A percentile compares a stretch with the other conserved stretches of the same genome.
These are phyloP conservation scores for Dactylonectria estremocensis DNA, from an alignment of 2,329 filamentous ascomycete genomes.

Conservation along the genomic window DNA sequence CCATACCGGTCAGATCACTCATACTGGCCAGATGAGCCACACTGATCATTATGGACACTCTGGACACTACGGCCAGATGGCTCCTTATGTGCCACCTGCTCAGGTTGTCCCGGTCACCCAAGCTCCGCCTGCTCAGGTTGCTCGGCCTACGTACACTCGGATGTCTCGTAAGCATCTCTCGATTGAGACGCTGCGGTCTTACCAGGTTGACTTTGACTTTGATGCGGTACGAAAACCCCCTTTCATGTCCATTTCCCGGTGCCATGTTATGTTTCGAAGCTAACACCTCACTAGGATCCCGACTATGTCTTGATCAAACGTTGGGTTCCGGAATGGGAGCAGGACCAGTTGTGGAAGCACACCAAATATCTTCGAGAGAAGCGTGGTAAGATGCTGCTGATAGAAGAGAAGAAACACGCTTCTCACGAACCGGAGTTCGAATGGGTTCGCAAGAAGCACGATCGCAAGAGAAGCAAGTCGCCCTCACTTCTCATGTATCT, in stretches of 20 bases:
- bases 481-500: slow-evolving; percentile 71
- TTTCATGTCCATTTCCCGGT: not conserved
- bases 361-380: slow-evolving; percentile 75
- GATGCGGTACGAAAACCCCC: slow-evolving; percentile 64
- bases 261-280: slow-evolving; percentile 10
- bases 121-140: slow-evolving; percentile 32
- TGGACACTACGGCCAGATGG: slow-evolving; percentile 3
- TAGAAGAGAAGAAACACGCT: slow-evolving; percentile 63
- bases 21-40: not conserved
- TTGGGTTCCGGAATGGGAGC: slow-evolving; percentile 80
- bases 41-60: not conserved
- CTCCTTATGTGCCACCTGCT: not conserved
- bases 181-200: slow-evolving; percentile 71
- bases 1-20: not conserved
- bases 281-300: slow-evolving; percentile 68
- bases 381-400: slow-evolving; percentile 62
- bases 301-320: slow-evolving; percentile 82
- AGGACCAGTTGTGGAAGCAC: slow-evolving; percentile 81
- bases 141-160: slow-evolving; percentile 72
- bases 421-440: slow-evolving; percentile 66
- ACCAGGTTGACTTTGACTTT: slow-evolving; percentile 70
- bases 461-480: slow-evolving; percentile 70
- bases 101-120: not conserved
- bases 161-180: slow-evolving; percentile 75
- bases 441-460: slow-evolving; percentile 71